Evolutionary conservation across 257 asterid genomes (phyloP), one percentile per base, ranked within the genome.

Genomic region (Scutellaria baicalensis): DNA sequence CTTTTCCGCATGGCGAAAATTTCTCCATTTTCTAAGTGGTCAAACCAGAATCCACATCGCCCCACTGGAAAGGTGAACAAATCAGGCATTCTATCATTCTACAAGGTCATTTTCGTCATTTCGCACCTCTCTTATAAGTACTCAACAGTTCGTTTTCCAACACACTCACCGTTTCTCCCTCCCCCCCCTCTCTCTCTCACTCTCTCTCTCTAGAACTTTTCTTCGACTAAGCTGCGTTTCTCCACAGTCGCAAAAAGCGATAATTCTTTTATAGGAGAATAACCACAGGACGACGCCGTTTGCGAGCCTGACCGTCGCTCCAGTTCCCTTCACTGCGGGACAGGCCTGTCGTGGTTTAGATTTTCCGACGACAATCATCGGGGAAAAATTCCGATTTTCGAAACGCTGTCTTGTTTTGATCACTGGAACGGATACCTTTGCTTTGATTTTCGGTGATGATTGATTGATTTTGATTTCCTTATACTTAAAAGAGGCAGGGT

Each of bases 41-140:
- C 83, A 89, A 86, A 82, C 71, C 80, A 75, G 82, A 85, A 82
- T 80, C 89, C 82, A 70, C 78, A 78, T 75, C 68, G 78, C 82
- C 63, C 70, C 68, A 70, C 63, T 78, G 81, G 44, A 73, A 81
- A 81, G 77, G 84, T 68, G 20, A 33, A 82, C 83, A 86, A 89
- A 84, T 86, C 93, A 74, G 91, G 66, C 66, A 84, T 86, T 86
- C 57, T 51, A 0, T 0, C 10, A 38, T 56, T 71, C 9, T 5
- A 2, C 70, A 66, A 72, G 96, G 95, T 14, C 45, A 84, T 20
- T 64, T 51, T 27, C 47, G 92, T 87, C 84, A 68, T 76, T 85
- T 9, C 0, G 0, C 0, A 0, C 0, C 4, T 5, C 45, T 0
- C 27, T 1, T 84, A 86, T 84, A 81, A 79, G 80, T 83, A 78